A percentile compares a stretch with the other conserved stretches of the same genome.
These are phyloP conservation scores for Umbelopsis sp. DNA, from an alignment of 192 early-diverging fungal genomes.

Conservation along the genomic window DNA sequence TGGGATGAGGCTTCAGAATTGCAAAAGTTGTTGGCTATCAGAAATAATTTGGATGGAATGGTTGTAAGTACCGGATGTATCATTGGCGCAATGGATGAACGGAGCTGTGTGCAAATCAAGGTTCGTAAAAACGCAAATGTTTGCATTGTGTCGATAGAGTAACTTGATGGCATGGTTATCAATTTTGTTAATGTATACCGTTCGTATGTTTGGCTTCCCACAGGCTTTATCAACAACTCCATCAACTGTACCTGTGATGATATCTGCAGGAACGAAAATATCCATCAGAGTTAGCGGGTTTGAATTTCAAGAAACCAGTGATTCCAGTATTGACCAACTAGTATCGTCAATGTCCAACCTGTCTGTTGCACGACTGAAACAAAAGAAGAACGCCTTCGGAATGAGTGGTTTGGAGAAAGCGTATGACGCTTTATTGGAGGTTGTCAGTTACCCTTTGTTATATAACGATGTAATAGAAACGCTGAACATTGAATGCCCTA, in stretches of 20 bases:
- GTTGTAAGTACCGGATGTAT: neutral
- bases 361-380: neutral
- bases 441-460: slow-evolving; percentile 75
- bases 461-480: slow-evolving; percentile 61
- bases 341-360: slow-evolving; percentile 1
- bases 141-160: no score
- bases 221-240: slow-evolving; percentile 19
- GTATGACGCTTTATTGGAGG: slow-evolving; percentile 71
- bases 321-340: neutral
- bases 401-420: slow-evolving; percentile 76
- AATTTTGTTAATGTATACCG: neutral
- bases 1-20: neutral
- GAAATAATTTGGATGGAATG: slow-evolving; percentile 13
- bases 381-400: neutral
- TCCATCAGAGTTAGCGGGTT: neutral
- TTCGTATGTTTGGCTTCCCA: neutral
- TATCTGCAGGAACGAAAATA: slow-evolving; percentile 18
- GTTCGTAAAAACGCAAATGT: neutral
- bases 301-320: neutral
- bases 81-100: neutral
- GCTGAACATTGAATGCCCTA: slow-evolving; percentile 80
- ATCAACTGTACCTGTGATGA: neutral
- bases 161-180: neutral
- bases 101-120: neutral
- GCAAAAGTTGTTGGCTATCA: neutral